Evolutionary conservation across 1,284 basidiomycete species (phyloP), one percentile per base, ranked within the genome.

Genomic region (Tetrapyrgos nigripes): DNA sequence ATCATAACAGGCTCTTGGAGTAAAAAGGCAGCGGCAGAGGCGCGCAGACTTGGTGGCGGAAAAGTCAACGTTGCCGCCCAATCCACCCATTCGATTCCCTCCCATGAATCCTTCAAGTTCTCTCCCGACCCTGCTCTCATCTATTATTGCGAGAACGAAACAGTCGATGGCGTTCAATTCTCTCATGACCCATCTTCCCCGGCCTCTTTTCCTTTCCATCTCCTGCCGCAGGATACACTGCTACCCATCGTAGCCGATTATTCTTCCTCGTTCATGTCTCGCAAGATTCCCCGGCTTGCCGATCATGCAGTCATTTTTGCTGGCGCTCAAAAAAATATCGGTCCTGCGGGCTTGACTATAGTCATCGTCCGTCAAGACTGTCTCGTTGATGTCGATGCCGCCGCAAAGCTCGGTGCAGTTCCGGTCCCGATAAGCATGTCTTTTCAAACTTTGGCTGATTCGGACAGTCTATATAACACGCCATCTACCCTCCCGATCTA

Each of bases 121-220:
- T 93, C 92, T 13, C 65, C 71, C 40, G 82, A 88, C 70, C 91
- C 97, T 1, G 96, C 93, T 9, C 86, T 96, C 69, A 89, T 98
- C 56, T 98, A 97, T 79, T 99, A 98, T 79, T 99, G 97, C 83
- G 97, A 98, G 74, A 99, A 99, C 79, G 97, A 99, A 80, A 99
- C 97, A 3, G 94, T 99, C 59, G 92, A 98, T 69, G 97, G 97
- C 31, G 91, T 97, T 56, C 92, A 99, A 78, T 98, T 94, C 78
- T 81, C 92, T 3, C 72, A 80, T 45, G 82, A 87, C 59, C 73
- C 78, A 8, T 68, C 70, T 23, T 79, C 79, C 31, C 75, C 84
- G 23, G 73, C 85, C 4, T 83, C 90, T n/a, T 98, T 98, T 83
- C 96, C 97, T 2, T 94, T 93, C 79, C 82, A 92, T 63, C 78